Percentiles rank a stretch among this genome's conserved stretches.
phyloP scores from a whole-genome alignment of 2,329 filamentous ascomycete species.

The Colletotrichum spinosum region DNA sequence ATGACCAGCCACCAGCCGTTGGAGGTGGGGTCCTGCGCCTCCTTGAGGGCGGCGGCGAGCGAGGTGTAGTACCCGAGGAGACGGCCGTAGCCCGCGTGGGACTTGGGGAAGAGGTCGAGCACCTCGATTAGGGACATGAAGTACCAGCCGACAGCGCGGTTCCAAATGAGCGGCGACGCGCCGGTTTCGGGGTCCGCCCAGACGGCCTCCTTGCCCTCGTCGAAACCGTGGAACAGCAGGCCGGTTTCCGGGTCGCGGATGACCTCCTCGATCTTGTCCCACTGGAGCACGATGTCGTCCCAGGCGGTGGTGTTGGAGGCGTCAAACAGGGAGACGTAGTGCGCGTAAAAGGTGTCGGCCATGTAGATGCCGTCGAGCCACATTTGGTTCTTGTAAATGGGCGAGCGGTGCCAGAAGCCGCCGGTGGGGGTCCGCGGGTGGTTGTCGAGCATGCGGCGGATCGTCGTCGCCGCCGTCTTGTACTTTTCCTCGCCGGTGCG shows the following conservation, averaged over 20 bases:
- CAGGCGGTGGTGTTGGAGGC: constrained; percentile 53
- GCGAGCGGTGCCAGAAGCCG: constrained; percentile 64
- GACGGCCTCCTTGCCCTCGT: constrained; percentile 58
- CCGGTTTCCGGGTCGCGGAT: constrained; percentile 53
- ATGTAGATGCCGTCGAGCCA: constrained; percentile 69
- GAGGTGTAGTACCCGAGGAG: constrained; percentile 53
- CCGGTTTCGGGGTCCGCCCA: constrained; percentile 65
- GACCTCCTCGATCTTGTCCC: constrained; percentile 56
- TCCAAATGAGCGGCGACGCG: constrained; percentile 64
- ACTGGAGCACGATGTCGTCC: constrained; percentile 58
- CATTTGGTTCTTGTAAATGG: constrained; percentile 64
- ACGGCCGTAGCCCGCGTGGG: constrained; percentile 49
- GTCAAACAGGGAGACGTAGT: constrained; percentile 54
- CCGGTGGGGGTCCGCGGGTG: constrained; percentile 62
- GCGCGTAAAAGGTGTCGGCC: constrained; percentile 58
- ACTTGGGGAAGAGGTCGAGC: constrained; percentile 56
- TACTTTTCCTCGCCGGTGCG: constrained; percentile 61
- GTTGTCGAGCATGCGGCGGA: constrained; percentile 59
- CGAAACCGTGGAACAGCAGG: constrained; percentile 66
- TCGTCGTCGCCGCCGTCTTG: constrained; percentile 57
- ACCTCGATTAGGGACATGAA: constrained; percentile 62
- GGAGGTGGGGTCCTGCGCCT: constrained; percentile 50
- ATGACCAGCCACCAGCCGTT: constrained; percentile 71
- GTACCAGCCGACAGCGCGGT: constrained; percentile 65
- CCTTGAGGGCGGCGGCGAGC: constrained; percentile 55